Conservation (phyloP, 192 early-diverging fungal species). For the Rhizophlyctis rosea region DNA sequence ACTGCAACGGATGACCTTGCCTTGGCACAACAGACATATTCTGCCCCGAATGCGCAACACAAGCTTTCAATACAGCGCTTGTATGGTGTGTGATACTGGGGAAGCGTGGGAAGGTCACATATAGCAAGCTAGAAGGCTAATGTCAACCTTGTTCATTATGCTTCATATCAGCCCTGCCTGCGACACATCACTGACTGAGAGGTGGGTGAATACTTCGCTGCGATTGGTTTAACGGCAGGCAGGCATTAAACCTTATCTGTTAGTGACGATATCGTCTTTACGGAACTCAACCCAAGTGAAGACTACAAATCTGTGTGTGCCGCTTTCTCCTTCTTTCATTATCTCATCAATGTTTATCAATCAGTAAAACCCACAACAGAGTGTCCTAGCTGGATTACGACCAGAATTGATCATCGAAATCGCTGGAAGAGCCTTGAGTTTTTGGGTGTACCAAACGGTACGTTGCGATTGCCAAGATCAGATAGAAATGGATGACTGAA, state of each 20-base stretch:
- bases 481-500: not conserved
- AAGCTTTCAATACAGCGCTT: conserved; percentile 31
- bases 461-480: conserved; percentile 1
- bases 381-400: conserved; percentile 41
- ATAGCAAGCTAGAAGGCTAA: too few relatives aligned
- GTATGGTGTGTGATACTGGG: conserved; percentile 25
- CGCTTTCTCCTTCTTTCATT: not conserved
- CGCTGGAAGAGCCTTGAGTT: conserved; percentile 34
- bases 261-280: conserved; percentile 45
- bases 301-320: conserved; percentile 43
- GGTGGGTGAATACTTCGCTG: conserved; percentile 6
- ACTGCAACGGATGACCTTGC: not conserved
- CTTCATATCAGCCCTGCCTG: conserved; percentile 41
- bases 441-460: conserved; percentile 41
- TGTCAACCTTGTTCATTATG: too few relatives aligned
- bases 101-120: too few relatives aligned
- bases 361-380: conserved; percentile 18
- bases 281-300: conserved; percentile 46
- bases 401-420: conserved; percentile 46
- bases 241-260: conserved; percentile 6
- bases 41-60: conserved; percentile 37
- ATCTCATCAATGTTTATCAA: too few relatives aligned
- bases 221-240: not conserved
- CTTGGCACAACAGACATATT: conserved; percentile 30
- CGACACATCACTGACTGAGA: conserved; percentile 39